Evolutionary conservation across 148 eudicot species (phyloP).

Genomic region (Rhododendron henanense): DNA sequence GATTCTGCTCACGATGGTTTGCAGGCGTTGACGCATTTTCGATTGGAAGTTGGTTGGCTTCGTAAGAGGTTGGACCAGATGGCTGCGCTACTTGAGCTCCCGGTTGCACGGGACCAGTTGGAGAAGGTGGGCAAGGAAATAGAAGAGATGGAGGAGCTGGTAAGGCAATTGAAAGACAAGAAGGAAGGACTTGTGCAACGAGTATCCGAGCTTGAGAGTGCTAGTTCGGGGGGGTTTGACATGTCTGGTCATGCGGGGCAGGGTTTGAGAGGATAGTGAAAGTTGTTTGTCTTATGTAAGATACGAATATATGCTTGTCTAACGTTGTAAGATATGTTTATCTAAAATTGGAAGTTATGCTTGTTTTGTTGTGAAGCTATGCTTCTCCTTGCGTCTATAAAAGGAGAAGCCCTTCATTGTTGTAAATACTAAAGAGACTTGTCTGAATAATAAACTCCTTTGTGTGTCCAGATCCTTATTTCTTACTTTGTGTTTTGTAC

Average conservation of each 20-base stretch:
- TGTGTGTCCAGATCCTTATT: too few relatives aligned
- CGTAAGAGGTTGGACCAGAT: neutral
- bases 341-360: too few relatives aligned
- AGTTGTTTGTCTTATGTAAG: too few relatives aligned
- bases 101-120: neutral
- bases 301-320: too few relatives aligned
- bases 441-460: too few relatives aligned
- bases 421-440: too few relatives aligned
- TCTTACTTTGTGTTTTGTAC: too few relatives aligned
- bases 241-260: neutral
- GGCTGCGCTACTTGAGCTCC: neutral
- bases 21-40: neutral
- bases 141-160: neutral
- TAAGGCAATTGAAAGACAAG: neutral
- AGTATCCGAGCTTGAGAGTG: neutral
- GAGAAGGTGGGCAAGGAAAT: neutral
- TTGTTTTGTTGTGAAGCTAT: too few relatives aligned
- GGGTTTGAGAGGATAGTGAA: neutral
- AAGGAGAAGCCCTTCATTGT: too few relatives aligned
- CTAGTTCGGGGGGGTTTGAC: neutral
- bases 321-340: too few relatives aligned
- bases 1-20: neutral
- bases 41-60: neutral
- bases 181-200: neutral
- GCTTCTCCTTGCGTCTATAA: too few relatives aligned